phyloP scores from a whole-genome alignment of 345 rosid genomes.

The Lepidium sativum region DNA sequence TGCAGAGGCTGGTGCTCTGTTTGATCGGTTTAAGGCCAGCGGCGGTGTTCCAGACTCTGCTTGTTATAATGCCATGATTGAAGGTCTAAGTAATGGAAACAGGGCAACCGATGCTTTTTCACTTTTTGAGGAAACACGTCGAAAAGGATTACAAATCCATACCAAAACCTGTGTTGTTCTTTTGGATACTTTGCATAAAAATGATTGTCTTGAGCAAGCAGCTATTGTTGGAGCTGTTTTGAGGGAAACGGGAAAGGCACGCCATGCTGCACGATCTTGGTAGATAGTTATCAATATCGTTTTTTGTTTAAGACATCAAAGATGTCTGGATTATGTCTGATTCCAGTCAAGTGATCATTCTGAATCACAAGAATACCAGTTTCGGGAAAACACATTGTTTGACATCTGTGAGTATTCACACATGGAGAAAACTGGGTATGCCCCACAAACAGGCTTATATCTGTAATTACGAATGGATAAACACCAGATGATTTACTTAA shows the following conservation, averaged over 20 bases:
- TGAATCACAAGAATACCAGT: conserved; percentile 8
- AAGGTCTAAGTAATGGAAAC: conserved; percentile 64
- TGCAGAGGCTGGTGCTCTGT: conserved; percentile 53
- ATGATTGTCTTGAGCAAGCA: conserved; percentile 89
- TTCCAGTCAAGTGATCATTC: background rate
- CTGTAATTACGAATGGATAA: background rate
- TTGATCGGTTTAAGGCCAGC: conserved; percentile 57
- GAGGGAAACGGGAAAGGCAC: conserved; percentile 79
- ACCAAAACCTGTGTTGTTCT: conserved; percentile 76
- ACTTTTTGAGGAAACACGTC: conserved; percentile 78
- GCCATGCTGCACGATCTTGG: conserved; percentile 78
- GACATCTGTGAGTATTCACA: background rate
- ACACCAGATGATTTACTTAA: background rate
- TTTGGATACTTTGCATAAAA: conserved; percentile 77
- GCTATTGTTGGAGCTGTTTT: conserved; percentile 86
- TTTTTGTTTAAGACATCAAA: background rate
- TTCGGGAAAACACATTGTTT: conserved; percentile 1
- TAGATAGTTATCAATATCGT: conserved; percentile 13
- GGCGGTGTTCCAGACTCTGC: no score
- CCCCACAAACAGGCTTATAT: background rate
- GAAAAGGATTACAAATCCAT: conserved; percentile 56
- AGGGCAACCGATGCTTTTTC: conserved; percentile 70
- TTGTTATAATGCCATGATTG: conserved; percentile 80
- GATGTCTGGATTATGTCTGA: background rate
- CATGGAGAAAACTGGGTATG: background rate